Evolutionary conservation across 176 grass and related monocot species (phyloP).

Genomic region (Oryza glaberrima): DNA sequence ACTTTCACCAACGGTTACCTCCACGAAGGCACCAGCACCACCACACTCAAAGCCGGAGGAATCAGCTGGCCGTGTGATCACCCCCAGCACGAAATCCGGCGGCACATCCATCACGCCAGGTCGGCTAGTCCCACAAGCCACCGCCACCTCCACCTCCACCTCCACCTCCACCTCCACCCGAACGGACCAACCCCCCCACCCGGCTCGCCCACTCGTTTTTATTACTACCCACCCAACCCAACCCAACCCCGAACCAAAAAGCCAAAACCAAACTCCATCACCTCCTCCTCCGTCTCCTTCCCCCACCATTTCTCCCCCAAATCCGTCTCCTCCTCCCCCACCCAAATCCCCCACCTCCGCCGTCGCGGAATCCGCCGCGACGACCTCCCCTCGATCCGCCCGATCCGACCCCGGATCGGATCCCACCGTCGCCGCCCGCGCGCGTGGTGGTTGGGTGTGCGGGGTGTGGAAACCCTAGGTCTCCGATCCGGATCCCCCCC

Average conservation of each 20-base stretch:
- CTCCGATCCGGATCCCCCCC: not conserved
- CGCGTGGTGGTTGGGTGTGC: not conserved
- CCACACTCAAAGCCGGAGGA: not conserved
- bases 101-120: not conserved
- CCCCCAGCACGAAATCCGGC: not conserved
- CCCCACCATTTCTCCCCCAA: conserved; percentile 22
- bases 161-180: too few relatives aligned
- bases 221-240: conserved; percentile 41
- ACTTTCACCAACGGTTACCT: conserved; percentile 14
- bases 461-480: conserved; percentile 22
- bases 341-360: not conserved
- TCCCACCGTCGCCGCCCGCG: conserved; percentile 8
- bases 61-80: not conserved
- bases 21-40: too few relatives aligned
- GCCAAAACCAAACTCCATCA: conserved; percentile 28
- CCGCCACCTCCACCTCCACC: not conserved
- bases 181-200: not conserved
- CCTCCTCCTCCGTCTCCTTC: not conserved
- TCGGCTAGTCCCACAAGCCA: conserved; percentile 38
- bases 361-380: conserved; percentile 28
- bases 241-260: conserved; percentile 3
- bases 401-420: conserved; percentile 35
- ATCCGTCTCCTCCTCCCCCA: conserved; percentile 10
- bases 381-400: conserved; percentile 31
- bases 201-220: conserved; percentile 25